A percentile compares a stretch with the other conserved stretches of the same genome.
Evolutionary conservation across 139 green algal species (phyloP).

Genomic region (Limnomonas spitsbergensis): DNA sequence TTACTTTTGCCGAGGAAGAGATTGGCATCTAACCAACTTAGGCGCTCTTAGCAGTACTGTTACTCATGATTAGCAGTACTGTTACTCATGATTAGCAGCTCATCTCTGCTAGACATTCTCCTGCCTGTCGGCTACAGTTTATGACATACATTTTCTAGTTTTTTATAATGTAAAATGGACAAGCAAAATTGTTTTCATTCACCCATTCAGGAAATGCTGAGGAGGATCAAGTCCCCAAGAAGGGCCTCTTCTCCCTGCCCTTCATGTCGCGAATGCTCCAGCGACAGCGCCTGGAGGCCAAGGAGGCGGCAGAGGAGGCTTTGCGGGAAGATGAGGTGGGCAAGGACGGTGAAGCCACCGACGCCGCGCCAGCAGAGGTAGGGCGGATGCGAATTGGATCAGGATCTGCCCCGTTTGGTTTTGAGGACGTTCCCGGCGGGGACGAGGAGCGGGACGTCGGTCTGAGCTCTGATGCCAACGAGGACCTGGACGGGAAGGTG

Average conservation of each 20-base stretch:
- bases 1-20: too few relatives aligned
- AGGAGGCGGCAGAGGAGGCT: slow-evolving; percentile 61
- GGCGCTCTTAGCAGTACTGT: too few relatives aligned
- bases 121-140: too few relatives aligned
- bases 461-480: background rate
- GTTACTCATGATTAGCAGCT: too few relatives aligned
- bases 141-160: too few relatives aligned
- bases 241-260: slow-evolving; percentile 60
- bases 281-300: slow-evolving; percentile 53
- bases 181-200: too few relatives aligned
- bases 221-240: slow-evolving; percentile 1
- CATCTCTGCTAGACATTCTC: too few relatives aligned
- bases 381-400: too few relatives aligned
- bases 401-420: slow-evolving; percentile 6
- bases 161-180: too few relatives aligned
- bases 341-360: background rate
- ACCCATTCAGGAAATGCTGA: too few relatives aligned
- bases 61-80: too few relatives aligned
- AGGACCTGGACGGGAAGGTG: background rate
- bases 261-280: slow-evolving; percentile 88
- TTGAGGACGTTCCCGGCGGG: background rate
- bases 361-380: background rate
- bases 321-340: slow-evolving; percentile 19
- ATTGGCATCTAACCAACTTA: too few relatives aligned
- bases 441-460: background rate